Evolutionary conservation across 352 stramenopile genomes (phyloP), one percentile per base, ranked within the genome.

Genomic region (Globisporangium heterothallicum): DNA sequence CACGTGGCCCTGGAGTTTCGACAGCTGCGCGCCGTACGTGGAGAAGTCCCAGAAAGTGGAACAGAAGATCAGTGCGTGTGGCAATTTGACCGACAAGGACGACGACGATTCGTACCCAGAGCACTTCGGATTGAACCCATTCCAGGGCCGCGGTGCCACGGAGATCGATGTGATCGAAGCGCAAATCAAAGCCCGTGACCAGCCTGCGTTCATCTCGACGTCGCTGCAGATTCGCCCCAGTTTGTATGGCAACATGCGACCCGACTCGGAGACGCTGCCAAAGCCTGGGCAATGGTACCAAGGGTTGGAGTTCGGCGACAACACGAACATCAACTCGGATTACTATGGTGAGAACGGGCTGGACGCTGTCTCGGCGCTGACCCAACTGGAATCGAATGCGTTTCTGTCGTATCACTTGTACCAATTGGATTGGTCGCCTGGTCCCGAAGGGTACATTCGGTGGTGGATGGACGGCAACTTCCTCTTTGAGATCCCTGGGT

Each of bases 131-230:
- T 49, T 99, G 57, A 81, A 97, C 68, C 70, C 84, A 1, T 79
- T 86, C 52, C 70, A 91, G 42, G 96, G 96, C n/a, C 84, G 96
- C 42, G 96, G 96, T 32, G 86, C 94, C 38, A 97, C 96, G 4
- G 96, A 99, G 71, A 98, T 99, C 59, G 96, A 99, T 66, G 78
- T 99, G 27, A 92, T 99, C 46, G 84, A 95, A 62, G 76, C 74
- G 26, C 83, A 97, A 49, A 92, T 92, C 57, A 72, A 79, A 32
- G 80, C 75, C 21, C 71, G 92, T 16, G 88, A 96, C 25, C 73
- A 91, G 58, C 95, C 93, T 0, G 85, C 88, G 46, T 87, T 83
- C 44, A 87, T 98, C 63, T 97, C 92, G 6, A 97, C 92, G 51
- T 98, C 94, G 51, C 70, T 98, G 21, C 95, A 98, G 72, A 90